phyloP scores from a whole-genome alignment of 257 asterid genomes.

The Buddleja alternifolia region DNA sequence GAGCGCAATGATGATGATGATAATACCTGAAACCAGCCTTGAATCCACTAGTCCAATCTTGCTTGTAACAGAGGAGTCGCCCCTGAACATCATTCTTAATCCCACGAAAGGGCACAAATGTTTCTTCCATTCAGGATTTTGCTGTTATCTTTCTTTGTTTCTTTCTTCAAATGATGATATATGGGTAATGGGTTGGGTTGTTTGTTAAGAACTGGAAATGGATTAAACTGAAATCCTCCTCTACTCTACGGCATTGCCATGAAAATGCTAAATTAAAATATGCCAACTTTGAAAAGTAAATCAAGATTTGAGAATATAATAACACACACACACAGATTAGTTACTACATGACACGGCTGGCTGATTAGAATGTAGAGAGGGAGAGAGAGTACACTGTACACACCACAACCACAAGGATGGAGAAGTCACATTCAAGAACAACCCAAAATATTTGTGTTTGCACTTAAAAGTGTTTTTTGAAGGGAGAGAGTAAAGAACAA shows the following conservation, averaged over 20 bases:
- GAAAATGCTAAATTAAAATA: slow-evolving; percentile 21
- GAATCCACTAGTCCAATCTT: slow-evolving; percentile 87
- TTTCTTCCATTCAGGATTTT: slow-evolving; percentile 67
- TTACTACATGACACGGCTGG: no score
- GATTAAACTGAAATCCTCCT: neutral
- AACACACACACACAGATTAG: no score
- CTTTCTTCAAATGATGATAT: neutral
- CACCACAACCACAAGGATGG: no score
- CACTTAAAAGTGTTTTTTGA: neutral
- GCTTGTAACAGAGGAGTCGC: slow-evolving; percentile 78
- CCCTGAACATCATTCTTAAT: slow-evolving; percentile 73
- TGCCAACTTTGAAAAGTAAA: slow-evolving; percentile 8
- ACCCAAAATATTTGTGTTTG: slow-evolving; percentile 17
- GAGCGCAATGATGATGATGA: no score
- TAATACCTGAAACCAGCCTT: slow-evolving; percentile 76
- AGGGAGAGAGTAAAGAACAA: neutral
- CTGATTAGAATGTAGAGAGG: no score
- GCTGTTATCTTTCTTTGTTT: no score
- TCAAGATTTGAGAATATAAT: no score
- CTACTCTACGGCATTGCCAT: slow-evolving; percentile 29
- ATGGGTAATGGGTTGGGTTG: no score
- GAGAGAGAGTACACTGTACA: no score
- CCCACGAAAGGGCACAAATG: slow-evolving; percentile 84
- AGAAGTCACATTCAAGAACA: slow-evolving; percentile 27
- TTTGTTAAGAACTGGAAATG: neutral